A percentile compares a stretch with the other conserved stretches of the same genome.
phyloP scores from a whole-genome alignment of 2,329 filamentous ascomycete species.

The Pestalotiopsis sp. region DNA sequence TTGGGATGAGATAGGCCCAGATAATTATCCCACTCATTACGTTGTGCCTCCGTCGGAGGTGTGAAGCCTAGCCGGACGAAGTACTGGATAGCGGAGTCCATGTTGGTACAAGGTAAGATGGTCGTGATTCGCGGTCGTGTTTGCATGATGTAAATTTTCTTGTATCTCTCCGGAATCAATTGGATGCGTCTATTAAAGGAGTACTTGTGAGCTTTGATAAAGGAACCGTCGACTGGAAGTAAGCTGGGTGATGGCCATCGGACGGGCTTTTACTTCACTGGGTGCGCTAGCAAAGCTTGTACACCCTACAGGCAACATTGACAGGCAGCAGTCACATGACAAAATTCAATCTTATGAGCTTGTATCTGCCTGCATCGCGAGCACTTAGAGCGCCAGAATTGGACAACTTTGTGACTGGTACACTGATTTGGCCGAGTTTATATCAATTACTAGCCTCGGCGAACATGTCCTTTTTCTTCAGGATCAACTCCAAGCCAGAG shows the following conservation, averaged over 20 bases:
- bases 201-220: neutral
- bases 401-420: no score
- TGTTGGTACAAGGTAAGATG: neutral
- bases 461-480: no score
- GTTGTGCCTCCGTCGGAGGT: neutral
- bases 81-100: slow-evolving; percentile 6
- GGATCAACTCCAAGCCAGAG: neutral
- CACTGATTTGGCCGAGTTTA: no score
- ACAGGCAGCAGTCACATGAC: slow-evolving; percentile 1
- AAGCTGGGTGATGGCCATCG: neutral
- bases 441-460: no score
- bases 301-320: no score
- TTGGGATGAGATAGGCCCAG: slow-evolving; percentile 7
- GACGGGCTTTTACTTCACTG: neutral
- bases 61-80: slow-evolving; percentile 11
- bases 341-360: neutral
- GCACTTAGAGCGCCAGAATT: no score
- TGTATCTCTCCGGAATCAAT: neutral
- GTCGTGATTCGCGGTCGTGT: slow-evolving; percentile 1
- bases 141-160: neutral
- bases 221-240: neutral
- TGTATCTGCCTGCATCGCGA: neutral
- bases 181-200: neutral
- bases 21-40: slow-evolving; percentile 1
- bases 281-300: neutral